These are phyloP conservation scores for Hymenoscyphus linearis DNA, from an alignment of 2,329 filamentous ascomycete species.

Conservation along the genomic window DNA sequence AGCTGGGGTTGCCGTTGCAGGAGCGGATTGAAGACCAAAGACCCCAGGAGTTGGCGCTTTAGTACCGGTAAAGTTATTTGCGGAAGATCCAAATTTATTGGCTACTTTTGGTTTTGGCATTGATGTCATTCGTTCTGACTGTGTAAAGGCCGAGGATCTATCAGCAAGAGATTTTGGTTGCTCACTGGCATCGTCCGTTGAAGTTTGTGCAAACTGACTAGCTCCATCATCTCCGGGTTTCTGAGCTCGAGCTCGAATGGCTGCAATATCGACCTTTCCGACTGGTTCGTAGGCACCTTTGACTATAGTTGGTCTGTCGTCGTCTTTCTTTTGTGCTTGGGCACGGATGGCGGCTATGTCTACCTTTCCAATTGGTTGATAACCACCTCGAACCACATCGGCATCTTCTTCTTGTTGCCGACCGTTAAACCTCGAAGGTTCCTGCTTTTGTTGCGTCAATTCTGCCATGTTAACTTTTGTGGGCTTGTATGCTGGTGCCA, in stretches of 20 bases:
- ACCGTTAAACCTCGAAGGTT: constrained; percentile 56
- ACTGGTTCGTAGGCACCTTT: constrained; percentile 94
- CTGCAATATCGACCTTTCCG: constrained; percentile 94
- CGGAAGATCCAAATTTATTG: constrained; percentile 73
- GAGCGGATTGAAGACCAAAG: constrained; percentile 57
- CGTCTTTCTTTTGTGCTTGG: constrained; percentile 62
- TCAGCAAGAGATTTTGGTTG: constrained; percentile 64
- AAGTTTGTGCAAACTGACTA: constrained; percentile 38
- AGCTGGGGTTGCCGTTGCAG: constrained; percentile 46
- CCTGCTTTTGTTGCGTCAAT: constrained; percentile 65
- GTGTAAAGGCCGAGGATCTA: constrained; percentile 66
- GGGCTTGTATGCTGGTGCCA: constrained; percentile 86
- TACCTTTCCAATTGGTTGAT: constrained; percentile 95
- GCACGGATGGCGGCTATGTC: constrained; percentile 87
- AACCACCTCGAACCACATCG: constrained; percentile 77
- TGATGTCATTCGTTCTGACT: constrained; percentile 74
- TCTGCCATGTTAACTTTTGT: constrained; percentile 93
- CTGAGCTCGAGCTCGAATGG: constrained; percentile 80
- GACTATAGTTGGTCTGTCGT: constrained; percentile 77
- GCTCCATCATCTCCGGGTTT: constrained; percentile 43
- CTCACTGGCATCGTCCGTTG: constrained; percentile 40
- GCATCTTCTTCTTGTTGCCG: constrained; percentile 40
- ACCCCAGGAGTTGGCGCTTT: constrained; percentile 77
- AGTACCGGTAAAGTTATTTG: constrained; percentile 73
- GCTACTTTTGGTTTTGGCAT: constrained; percentile 93